Evolutionary conservation across 225 moss, liverwort and hornwort species (phyloP), one percentile per base, ranked within the genome.

Genomic region (Physcomitrium patens): DNA sequence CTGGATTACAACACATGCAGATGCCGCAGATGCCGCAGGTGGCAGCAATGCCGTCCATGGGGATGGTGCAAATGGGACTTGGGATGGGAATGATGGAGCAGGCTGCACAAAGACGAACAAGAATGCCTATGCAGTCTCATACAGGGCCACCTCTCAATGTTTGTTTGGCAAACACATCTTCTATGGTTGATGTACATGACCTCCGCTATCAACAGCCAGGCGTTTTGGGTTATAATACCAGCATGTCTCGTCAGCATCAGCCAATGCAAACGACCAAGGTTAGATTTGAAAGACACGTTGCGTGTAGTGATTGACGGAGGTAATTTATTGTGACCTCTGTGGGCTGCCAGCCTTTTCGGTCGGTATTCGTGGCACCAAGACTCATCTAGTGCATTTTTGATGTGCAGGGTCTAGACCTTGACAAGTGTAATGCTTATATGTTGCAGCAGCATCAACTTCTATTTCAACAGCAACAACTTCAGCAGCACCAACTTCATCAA

Each of bases 11-110:
- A 43, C 75, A 75, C 58, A 63, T 90, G 58, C 92, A 84, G 77
- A 84, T 92, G 73, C 53, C 88, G 26, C 72, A 79, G 44, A 86
- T 92, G 73, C 53, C 88, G 26, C 72, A 79, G 44, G 84, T 89
- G 87, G 75, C 82, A 5, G 76, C 69, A 48, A 82, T 92, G 65
- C 68, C 87, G 3, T 81, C 84, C 16, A 72, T 84, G 77, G 62
- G 28, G 13, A 86, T 87, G 48, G 66, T 81, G 74, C 79, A 65
- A 10, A 74, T 85, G 75, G 88, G 82, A 13, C 80, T 87, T 77
- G 83, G 87, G 10, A 85, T 93, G 88, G 79, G 84, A 10, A 86
- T 86, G 89, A 78, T 87, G 83, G 93, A 91, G 48, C 74, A 87
- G 46, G 47, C 87, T 65, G 76, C 74, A 41, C 73, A 65, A 47